A percentile compares a stretch with the other conserved stretches of the same genome.
phyloP scores from a whole-genome alignment of 2,329 filamentous ascomycete genomes.

The Aphanoascus verrucosus region DNA sequence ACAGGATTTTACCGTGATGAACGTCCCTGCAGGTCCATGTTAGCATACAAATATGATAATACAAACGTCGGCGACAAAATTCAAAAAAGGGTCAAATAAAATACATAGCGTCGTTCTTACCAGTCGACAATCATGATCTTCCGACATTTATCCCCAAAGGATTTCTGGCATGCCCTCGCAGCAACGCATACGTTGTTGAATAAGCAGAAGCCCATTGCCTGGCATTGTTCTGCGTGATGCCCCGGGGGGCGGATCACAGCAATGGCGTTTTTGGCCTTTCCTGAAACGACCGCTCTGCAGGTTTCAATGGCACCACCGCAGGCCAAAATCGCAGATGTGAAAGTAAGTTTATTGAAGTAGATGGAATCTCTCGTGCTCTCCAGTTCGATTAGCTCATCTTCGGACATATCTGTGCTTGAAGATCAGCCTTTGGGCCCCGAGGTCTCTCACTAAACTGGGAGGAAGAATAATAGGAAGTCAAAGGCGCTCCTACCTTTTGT shows the following conservation, averaged over 20 bases:
- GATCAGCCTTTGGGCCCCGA: background rate
- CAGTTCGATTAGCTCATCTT: slow-evolving; percentile 56
- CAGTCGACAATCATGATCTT: slow-evolving; percentile 92
- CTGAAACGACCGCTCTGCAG: slow-evolving; percentile 75
- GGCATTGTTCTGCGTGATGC: slow-evolving; percentile 80
- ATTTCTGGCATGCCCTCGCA: slow-evolving; percentile 71
- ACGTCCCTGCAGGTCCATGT: slow-evolving; percentile 44
- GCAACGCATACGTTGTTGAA: slow-evolving; percentile 97
- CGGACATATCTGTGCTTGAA: slow-evolving; percentile 33
- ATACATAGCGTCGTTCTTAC: slow-evolving; percentile 49
- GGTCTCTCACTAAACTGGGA: background rate
- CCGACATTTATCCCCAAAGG: slow-evolving; percentile 68
- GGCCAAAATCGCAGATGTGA: slow-evolving; percentile 68
- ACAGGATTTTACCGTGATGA: slow-evolving; percentile 45
- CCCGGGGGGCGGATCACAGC: slow-evolving; percentile 91
- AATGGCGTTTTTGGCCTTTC: slow-evolving; percentile 84
- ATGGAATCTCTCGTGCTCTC: slow-evolving; percentile 64
- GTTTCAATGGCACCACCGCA: slow-evolving; percentile 93
- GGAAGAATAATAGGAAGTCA: background rate
- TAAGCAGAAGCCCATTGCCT: slow-evolving; percentile 87
- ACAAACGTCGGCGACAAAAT: background rate
- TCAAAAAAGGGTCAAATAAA: background rate
- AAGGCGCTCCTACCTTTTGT: slow-evolving; percentile 34
- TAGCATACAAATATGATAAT: slow-evolving; percentile 1
- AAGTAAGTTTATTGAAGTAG: slow-evolving; percentile 74